A percentile compares a stretch with the other conserved stretches of the same genome.
Evolutionary conservation across 371 early-diverging fungal genomes (phyloP).

Genomic region (Mortierella sp.): DNA sequence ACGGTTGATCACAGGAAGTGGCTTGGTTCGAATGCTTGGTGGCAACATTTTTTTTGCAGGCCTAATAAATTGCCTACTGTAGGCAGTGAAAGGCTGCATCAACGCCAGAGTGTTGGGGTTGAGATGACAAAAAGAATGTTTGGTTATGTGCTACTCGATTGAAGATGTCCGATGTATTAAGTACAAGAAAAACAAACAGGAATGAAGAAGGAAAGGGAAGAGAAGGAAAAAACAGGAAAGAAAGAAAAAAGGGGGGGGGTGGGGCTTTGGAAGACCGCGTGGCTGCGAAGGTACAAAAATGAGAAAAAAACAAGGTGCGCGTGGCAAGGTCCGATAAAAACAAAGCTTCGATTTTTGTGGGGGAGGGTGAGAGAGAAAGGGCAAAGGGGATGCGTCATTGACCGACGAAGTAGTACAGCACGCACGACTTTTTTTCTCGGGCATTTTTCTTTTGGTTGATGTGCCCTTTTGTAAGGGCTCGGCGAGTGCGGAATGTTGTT

Average conservation of each 20-base stretch:
- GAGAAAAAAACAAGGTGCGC: not conserved
- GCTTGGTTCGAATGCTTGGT: not conserved
- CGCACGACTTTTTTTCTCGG: not conserved
- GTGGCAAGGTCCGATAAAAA: not conserved
- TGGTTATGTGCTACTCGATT: not conserved
- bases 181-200: not conserved
- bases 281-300: not conserved
- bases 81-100: not conserved
- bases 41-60: too few species aligned
- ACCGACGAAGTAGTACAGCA: not conserved
- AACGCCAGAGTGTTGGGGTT: not conserved
- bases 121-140: too few species aligned
- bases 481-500: conserved; percentile 1
- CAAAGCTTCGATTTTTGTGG: conserved; percentile 3
- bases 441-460: not conserved
- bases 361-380: not conserved
- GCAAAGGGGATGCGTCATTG: not conserved
- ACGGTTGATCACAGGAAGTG: not conserved
- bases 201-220: not conserved
- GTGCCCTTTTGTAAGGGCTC: not conserved
- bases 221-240: not conserved
- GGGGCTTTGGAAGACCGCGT: not conserved
- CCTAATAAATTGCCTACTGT: not conserved
- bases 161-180: not conserved
- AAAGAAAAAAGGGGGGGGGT: not conserved